Evolutionary conservation across 2,329 filamentous ascomycete species (phyloP).

Genomic region (Septoria petroselini): DNA sequence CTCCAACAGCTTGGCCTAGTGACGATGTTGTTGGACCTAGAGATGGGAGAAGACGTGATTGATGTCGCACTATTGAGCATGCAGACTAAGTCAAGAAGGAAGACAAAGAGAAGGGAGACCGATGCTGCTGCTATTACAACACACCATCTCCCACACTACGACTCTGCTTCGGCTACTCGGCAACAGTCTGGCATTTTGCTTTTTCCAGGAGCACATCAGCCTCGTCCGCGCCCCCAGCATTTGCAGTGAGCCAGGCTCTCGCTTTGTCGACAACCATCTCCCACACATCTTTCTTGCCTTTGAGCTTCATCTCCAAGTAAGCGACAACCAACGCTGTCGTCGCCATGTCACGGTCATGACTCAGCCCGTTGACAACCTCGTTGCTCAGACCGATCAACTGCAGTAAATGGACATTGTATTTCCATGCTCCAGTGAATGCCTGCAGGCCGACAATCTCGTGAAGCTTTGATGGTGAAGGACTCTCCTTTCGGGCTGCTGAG

Average conservation of each 20-base stretch:
- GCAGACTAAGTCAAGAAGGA: no score
- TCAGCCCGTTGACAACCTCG: slow-evolving; percentile 6
- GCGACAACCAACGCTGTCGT: slow-evolving; percentile 47
- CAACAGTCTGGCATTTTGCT: not conserved
- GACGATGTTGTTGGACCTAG: no score
- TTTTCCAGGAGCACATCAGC: slow-evolving; percentile 9
- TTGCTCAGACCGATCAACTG: slow-evolving; percentile 1
- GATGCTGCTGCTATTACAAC: no score
- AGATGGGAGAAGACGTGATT: no score
- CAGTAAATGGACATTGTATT: slow-evolving; percentile 35
- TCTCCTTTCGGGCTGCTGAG: not conserved
- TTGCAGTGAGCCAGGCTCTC: slow-evolving; percentile 30
- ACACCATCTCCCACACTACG: no score
- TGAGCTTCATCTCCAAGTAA: slow-evolving; percentile 50
- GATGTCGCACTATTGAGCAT: no score
- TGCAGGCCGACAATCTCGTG: slow-evolving; percentile 54
- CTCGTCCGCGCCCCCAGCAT: slow-evolving; percentile 1
- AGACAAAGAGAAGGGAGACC: no score
- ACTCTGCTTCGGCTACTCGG: not conserved
- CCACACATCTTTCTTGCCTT: slow-evolving; percentile 55
- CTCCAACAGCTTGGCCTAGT: no score
- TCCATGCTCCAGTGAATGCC: slow-evolving; percentile 56
- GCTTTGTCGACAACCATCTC: slow-evolving; percentile 64
- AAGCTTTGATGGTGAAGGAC: slow-evolving; percentile 28
- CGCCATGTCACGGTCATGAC: slow-evolving; percentile 25